Percentiles rank a stretch among this genome's conserved stretches.
phyloP scores from a whole-genome alignment of 805 yeast genomes.

The Wickerhamomyces rabaulensis region DNA sequence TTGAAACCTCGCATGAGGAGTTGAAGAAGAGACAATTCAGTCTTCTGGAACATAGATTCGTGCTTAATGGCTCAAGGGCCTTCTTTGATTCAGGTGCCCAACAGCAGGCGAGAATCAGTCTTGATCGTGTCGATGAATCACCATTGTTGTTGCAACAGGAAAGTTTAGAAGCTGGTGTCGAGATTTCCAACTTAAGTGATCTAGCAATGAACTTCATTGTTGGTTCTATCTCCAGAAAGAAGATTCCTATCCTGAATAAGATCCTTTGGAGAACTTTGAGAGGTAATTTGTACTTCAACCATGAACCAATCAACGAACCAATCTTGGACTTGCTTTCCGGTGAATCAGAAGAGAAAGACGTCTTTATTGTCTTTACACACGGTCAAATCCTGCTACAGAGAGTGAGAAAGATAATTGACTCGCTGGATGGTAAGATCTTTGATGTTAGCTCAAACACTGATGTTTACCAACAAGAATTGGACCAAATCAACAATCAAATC shows the following conservation, averaged over 20 bases:
- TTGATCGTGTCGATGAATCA: constrained; percentile 33
- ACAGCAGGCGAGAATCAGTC: constrained; percentile 27
- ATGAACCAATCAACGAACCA: constrained; percentile 65
- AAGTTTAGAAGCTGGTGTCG: constrained; percentile 32
- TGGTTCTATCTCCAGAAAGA: constrained; percentile 76
- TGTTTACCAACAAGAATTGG: constrained; percentile 28
- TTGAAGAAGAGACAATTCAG: constrained; percentile 58
- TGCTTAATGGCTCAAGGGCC: constrained; percentile 42
- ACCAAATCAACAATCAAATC: constrained; percentile 16
- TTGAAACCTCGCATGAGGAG: constrained; percentile 63
- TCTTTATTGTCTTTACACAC: constrained; percentile 88
- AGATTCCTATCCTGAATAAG: constrained; percentile 66
- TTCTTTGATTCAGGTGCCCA: constrained; percentile 39
- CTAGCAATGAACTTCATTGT: constrained; percentile 33
- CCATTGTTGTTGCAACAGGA: constrained; percentile 31
- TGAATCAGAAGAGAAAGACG: constrained; percentile 61
- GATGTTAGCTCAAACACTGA: constrained; percentile 40
- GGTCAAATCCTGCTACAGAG: constrained; percentile 71
- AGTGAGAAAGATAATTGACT: constrained; percentile 79
- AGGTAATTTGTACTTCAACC: constrained; percentile 81
- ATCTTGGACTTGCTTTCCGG: constrained; percentile 58
- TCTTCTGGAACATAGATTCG: constrained; percentile 68
- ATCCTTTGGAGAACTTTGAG: constrained; percentile 90
- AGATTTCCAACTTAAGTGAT: constrained; percentile 21
- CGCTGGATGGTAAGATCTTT: constrained; percentile 78